phyloP scores from a whole-genome alignment of 176 grass and related monocot species.

The Hordeum vulgare region MorexV3_pseudomolecules_assembly NC_058524.1:104865104-104865603 shows the following conservation, averaged over 20 bases:
- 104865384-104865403: constrained; percentile 86
- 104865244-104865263: background rate
- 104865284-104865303: background rate
- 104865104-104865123: background rate
- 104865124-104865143: background rate
- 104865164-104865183: background rate
- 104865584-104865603: constrained; percentile 74
- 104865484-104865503: constrained; percentile 70
- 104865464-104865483: constrained; percentile 62
- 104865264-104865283: background rate
- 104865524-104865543: constrained; percentile 44
- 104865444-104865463: constrained; percentile 56
- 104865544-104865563: constrained; percentile 96
- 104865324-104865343: constrained; percentile 17
- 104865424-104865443: constrained; percentile 57
- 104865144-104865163: background rate
- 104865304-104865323: background rate
- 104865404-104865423: constrained; percentile 94
- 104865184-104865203: background rate
- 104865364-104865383: constrained; percentile 66
- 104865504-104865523: constrained; percentile 75
- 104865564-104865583: constrained; percentile 66
- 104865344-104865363: constrained; percentile 55
- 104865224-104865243: background rate
- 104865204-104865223: background rate